Conservation (phyloP, 129 eudicot genomes). For the Flaveria robusta region DNA sequence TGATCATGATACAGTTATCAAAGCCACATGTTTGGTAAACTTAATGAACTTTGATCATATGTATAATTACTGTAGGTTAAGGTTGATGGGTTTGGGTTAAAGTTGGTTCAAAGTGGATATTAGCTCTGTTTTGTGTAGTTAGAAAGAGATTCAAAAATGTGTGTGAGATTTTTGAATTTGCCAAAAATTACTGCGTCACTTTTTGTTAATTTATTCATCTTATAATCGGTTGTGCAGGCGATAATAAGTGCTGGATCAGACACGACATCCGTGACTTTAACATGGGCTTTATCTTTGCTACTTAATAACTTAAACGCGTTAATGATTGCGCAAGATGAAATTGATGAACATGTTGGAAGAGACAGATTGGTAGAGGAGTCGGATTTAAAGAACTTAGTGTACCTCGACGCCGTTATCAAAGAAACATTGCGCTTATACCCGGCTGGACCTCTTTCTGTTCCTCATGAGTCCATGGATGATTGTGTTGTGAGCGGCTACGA, state of each 20-base stretch:
- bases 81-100: too few species aligned
- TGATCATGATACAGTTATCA: slow-evolving; percentile 29
- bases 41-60: neutral
- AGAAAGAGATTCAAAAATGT: too few species aligned
- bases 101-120: too few species aligned
- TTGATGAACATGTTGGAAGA: slow-evolving; percentile 40
- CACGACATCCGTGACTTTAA: slow-evolving; percentile 30
- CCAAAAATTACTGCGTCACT: neutral
- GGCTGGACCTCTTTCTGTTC: slow-evolving; percentile 33
- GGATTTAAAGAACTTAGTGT: slow-evolving; percentile 42
- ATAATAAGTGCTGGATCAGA: slow-evolving; percentile 32
- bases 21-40: slow-evolving; percentile 38
- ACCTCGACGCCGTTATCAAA: slow-evolving; percentile 41
- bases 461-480: slow-evolving; percentile 34
- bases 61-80: too few species aligned
- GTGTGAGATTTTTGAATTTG: too few species aligned
- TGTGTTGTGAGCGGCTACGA: slow-evolving; percentile 44
- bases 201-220: neutral
- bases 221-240: neutral
- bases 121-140: too few species aligned
- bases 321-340: slow-evolving; percentile 14
- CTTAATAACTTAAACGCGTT: slow-evolving; percentile 36
- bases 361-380: slow-evolving; percentile 40
- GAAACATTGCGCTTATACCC: slow-evolving; percentile 46
- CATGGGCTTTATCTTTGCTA: slow-evolving; percentile 48